phyloP scores from a whole-genome alignment of 202 grass and related monocot species.

The Hordeum pubiflorum region DNA sequence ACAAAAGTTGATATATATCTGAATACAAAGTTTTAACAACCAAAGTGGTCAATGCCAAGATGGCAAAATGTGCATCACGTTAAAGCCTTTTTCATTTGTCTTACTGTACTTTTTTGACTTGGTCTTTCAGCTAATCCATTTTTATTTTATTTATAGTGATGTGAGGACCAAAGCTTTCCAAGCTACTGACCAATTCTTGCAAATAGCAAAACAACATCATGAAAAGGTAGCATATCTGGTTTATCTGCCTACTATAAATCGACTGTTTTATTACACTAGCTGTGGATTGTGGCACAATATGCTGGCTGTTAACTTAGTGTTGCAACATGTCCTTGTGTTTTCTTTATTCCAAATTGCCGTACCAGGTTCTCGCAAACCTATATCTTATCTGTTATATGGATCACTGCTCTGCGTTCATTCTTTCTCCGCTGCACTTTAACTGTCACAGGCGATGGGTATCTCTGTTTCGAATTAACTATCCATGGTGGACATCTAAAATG shows the following conservation, averaged over 20 bases:
- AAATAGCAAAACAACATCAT: constrained; percentile 77
- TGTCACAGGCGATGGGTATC: background rate
- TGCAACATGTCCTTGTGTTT: background rate
- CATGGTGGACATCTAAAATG: background rate
- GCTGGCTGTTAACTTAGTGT: background rate
- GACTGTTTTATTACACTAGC: constrained; percentile 2
- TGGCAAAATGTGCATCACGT: constrained; percentile 4
- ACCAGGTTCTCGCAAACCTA: background rate
- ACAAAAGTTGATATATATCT: background rate
- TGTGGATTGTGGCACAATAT: background rate
- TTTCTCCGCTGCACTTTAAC: background rate
- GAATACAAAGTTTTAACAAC: background rate
- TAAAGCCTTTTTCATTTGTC: background rate
- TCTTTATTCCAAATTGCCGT: background rate
- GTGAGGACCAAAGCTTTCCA: constrained; percentile 95
- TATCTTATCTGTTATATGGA: background rate
- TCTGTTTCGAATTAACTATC: background rate
- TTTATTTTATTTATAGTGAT: constrained; percentile 54
- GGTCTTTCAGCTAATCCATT: constrained; percentile 13
- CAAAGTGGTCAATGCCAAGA: background rate
- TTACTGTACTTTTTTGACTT: background rate
- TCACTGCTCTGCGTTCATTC: background rate
- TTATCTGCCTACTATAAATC: constrained; percentile 16
- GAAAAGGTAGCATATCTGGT: constrained; percentile 66
- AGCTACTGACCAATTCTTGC: constrained; percentile 91